phyloP scores from a whole-genome alignment of 495 filamentous ascomycete genomes.

The Lasiosphaeria hispida region DNA sequence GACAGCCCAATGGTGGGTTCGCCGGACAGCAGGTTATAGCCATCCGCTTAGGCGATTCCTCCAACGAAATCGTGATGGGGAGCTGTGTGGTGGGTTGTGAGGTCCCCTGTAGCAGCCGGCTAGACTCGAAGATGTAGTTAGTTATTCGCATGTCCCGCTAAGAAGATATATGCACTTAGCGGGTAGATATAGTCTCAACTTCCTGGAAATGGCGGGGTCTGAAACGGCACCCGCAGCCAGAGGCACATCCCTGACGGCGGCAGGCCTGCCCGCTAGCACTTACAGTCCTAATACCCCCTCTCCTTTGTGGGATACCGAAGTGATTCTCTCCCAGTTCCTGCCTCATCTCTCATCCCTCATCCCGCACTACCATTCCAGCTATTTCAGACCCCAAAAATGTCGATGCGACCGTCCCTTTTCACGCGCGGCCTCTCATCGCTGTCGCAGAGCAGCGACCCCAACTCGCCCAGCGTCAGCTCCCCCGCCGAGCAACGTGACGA shows the following conservation, averaged over 20 bases:
- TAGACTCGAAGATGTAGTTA: too few relatives aligned
- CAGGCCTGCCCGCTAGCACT: neutral
- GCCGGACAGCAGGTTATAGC: too few relatives aligned
- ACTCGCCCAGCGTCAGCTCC: constrained; percentile 49
- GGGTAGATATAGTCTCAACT: too few relatives aligned
- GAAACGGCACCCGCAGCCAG: too few relatives aligned
- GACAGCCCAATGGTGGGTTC: too few relatives aligned
- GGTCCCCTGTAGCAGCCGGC: too few relatives aligned
- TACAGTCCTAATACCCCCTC: neutral
- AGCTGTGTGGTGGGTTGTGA: too few relatives aligned
- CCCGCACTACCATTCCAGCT: neutral
- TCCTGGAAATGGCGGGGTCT: too few relatives aligned
- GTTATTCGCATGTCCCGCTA: too few relatives aligned
- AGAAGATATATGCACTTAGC: too few relatives aligned
- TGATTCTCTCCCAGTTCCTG: neutral
- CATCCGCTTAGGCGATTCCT: too few relatives aligned
- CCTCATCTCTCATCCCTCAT: neutral
- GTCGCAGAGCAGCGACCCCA: constrained; percentile 48
- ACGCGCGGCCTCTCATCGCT: constrained; percentile 53
- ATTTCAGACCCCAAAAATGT: constrained; percentile 33
- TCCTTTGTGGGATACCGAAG: neutral
- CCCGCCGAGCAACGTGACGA: constrained; percentile 58
- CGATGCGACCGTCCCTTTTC: constrained; percentile 50
- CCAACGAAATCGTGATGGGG: too few relatives aligned
- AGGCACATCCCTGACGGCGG: neutral